Conservation (phyloP, 345 rosid genomes). For the Syzygium aqueum region DNA sequence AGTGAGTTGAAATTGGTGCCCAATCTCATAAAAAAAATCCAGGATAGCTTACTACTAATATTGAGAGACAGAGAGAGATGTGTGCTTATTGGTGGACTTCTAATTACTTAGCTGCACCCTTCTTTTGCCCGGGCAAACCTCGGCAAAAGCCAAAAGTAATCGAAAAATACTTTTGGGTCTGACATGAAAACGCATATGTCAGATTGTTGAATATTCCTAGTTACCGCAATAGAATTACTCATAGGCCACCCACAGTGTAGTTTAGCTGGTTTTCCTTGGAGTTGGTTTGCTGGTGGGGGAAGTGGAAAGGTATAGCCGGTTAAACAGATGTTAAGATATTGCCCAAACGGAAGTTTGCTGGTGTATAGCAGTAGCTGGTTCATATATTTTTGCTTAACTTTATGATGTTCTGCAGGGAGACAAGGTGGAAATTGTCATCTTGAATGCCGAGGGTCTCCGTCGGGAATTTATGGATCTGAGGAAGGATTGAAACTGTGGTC, state of each 20-base stretch:
- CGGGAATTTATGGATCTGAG: conserved; percentile 74
- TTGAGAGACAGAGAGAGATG: neutral
- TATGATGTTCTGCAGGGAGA: conserved; percentile 51
- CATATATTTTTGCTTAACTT: neutral
- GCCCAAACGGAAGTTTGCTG: too few relatives aligned
- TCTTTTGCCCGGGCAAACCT: neutral
- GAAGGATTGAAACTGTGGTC: conserved; percentile 40
- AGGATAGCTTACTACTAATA: neutral
- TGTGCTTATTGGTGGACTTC: neutral
- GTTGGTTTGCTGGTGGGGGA: neutral
- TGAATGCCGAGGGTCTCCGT: conserved; percentile 63
- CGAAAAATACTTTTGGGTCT: neutral
- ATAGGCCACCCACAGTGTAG: neutral
- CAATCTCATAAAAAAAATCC: neutral
- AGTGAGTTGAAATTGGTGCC: neutral
- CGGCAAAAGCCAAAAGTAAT: neutral
- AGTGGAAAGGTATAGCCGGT: neutral
- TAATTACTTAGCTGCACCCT: neutral
- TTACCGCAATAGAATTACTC: neutral
- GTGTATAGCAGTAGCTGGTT: neutral
- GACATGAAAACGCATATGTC: neutral
- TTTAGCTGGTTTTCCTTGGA: neutral
- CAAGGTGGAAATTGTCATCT: conserved; percentile 68
- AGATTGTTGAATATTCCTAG: neutral
- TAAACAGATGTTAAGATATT: neutral